Conservation (phyloP, 345 rosid species). For the Eucalyptus cloeziana region DNA sequence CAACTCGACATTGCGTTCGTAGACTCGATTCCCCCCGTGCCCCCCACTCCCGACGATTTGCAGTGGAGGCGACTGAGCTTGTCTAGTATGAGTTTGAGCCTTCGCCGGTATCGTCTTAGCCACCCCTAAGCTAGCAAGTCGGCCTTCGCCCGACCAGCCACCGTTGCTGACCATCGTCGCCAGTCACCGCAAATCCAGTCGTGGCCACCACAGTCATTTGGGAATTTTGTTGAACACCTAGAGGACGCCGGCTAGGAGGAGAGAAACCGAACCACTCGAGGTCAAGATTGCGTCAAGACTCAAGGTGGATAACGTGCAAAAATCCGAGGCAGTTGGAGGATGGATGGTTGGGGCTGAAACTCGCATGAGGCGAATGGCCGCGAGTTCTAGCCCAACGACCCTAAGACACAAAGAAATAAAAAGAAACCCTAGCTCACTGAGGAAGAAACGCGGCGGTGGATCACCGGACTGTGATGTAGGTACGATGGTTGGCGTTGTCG, state of each 20-base stretch:
- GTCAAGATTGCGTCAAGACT: accelerated
- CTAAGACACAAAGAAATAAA: too few relatives aligned
- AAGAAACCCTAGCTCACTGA: too few relatives aligned
- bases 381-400: accelerated
- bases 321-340: accelerated
- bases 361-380: accelerated
- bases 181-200: accelerated
- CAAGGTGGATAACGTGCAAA: accelerated
- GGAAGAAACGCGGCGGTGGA: accelerated
- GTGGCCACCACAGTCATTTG: accelerated
- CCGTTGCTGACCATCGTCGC: accelerated
- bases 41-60: accelerated
- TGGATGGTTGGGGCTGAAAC: accelerated
- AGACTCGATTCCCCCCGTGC: accelerated
- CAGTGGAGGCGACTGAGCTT: accelerated
- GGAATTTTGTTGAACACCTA: accelerated
- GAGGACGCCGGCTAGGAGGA: accelerated
- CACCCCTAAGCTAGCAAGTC: accelerated
- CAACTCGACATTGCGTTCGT: accelerated
- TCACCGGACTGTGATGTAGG: too few relatives aligned
- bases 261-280: accelerated
- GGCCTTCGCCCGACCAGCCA: accelerated
- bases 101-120: accelerated
- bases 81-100: accelerated
- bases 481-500: accelerated